Evolutionary conservation across 495 filamentous ascomycete species (phyloP).

Genomic region (Ascobolus immersus): DNA sequence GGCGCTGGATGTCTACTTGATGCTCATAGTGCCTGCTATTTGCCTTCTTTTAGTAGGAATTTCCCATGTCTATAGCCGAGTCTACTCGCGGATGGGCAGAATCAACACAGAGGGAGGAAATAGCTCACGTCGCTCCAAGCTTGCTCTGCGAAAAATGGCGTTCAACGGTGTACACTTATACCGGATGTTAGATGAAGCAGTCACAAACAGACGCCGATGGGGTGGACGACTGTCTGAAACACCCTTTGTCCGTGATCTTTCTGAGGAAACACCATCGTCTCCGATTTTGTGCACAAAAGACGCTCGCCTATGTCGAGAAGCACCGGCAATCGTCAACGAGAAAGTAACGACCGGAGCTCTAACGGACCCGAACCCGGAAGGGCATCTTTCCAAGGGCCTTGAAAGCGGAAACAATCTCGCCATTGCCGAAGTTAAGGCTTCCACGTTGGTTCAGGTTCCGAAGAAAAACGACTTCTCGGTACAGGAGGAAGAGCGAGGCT

Average conservation of each 20-base stretch:
- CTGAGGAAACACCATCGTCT: no score
- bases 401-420: no score
- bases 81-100: neutral
- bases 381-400: no score
- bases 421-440: no score
- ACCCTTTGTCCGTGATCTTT: slow-evolving; percentile 3
- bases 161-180: slow-evolving; percentile 1
- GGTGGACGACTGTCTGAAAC: neutral
- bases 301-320: no score
- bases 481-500: no score
- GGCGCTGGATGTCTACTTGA: slow-evolving; percentile 1
- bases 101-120: neutral
- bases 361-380: no score
- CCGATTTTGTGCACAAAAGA: no score
- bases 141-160: neutral
- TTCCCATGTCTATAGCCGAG: neutral
- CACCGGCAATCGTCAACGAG: no score
- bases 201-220: slow-evolving; percentile 1
- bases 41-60: slow-evolving; percentile 1
- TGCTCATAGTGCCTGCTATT: neutral
- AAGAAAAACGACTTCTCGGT: no score
- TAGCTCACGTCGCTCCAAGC: neutral
- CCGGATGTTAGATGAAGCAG: slow-evolving; percentile 1
- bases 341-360: no score
- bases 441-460: no score